Conservation (phyloP, 164 flowering plant species). For the Malania oleifera region DNA sequence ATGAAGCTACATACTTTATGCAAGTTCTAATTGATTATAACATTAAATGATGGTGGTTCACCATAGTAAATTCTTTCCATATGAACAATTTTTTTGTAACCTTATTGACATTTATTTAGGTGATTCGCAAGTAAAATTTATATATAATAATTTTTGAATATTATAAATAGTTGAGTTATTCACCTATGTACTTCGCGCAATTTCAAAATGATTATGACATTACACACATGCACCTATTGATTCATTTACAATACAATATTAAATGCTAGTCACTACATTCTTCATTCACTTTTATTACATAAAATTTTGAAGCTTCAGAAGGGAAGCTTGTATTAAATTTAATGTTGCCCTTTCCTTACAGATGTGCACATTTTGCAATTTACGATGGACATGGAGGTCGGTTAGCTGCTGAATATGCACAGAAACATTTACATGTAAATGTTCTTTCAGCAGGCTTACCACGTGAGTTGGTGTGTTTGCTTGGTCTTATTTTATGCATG, state of each 20-base stretch:
- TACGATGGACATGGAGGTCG: conserved; percentile 95
- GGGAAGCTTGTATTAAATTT: not conserved
- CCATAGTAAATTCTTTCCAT: too few species aligned
- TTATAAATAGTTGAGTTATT: too few species aligned
- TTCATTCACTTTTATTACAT: not conserved
- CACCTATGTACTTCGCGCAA: too few species aligned
- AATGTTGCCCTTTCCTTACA: conserved; percentile 14
- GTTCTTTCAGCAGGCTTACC: conserved; percentile 87
- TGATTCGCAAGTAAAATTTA: not conserved
- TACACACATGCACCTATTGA: too few species aligned
- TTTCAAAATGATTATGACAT: too few species aligned
- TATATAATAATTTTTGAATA: too few species aligned
- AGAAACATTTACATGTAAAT: conserved; percentile 65
- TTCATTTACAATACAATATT: too few species aligned
- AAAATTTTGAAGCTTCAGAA: not conserved
- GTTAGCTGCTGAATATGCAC: conserved; percentile 85
- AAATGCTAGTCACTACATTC: too few species aligned
- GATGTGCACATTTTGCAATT: conserved; percentile 83
- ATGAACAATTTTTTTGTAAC: too few species aligned
- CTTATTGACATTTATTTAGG: not conserved
- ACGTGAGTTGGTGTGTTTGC: conserved; percentile 91
- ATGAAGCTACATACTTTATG: too few species aligned
- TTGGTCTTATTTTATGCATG: conserved; percentile 21
- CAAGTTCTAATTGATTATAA: too few species aligned
- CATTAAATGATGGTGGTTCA: not conserved